phyloP scores from a whole-genome alignment of 495 filamentous ascomycete genomes.

The Aspergillus sparsus region DNA sequence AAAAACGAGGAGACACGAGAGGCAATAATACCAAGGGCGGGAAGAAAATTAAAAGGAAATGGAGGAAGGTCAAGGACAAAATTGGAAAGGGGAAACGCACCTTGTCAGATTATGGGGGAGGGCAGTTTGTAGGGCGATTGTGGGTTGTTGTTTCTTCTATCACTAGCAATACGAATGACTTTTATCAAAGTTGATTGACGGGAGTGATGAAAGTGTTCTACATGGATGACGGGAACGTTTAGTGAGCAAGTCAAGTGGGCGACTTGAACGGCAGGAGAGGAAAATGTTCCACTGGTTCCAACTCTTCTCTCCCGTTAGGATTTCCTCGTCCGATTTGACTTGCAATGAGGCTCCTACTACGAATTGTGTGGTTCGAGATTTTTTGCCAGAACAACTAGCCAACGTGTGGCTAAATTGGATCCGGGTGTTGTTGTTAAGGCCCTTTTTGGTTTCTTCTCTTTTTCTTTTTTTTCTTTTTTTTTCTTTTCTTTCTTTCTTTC shows the following conservation, averaged over 20 bases:
- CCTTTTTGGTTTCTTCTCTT: too few species aligned
- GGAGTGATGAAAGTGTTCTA: slow-evolving; percentile 14
- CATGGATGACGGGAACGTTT: slow-evolving; percentile 13
- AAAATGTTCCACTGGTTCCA: slow-evolving; percentile 11
- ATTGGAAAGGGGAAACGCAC: slow-evolving; percentile 12
- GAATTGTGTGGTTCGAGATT: slow-evolving; percentile 9
- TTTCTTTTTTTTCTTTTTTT: too few species aligned
- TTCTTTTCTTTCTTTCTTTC: too few species aligned
- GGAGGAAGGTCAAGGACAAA: background rate
- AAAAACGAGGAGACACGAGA: slow-evolving; percentile 1
- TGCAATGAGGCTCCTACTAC: slow-evolving; percentile 25
- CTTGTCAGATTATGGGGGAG: slow-evolving; percentile 4
- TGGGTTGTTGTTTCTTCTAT: slow-evolving; percentile 8
- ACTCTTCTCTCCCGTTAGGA: background rate
- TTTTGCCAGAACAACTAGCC: background rate
- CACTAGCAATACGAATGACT: slow-evolving; percentile 17
- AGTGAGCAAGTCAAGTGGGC: slow-evolving; percentile 12
- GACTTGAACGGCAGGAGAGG: slow-evolving; percentile 6
- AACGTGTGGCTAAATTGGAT: background rate
- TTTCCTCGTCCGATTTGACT: background rate
- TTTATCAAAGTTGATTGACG: slow-evolving; percentile 8
- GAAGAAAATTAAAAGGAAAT: background rate
- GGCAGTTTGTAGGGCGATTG: background rate
- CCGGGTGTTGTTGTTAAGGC: background rate
- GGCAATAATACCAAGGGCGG: background rate